Percentiles rank a stretch among this genome's conserved stretches.
These are phyloP conservation scores for Parastagonospora nodorum DNA, from an alignment of 2,329 filamentous ascomycete genomes.

Conservation along the genomic window DNA sequence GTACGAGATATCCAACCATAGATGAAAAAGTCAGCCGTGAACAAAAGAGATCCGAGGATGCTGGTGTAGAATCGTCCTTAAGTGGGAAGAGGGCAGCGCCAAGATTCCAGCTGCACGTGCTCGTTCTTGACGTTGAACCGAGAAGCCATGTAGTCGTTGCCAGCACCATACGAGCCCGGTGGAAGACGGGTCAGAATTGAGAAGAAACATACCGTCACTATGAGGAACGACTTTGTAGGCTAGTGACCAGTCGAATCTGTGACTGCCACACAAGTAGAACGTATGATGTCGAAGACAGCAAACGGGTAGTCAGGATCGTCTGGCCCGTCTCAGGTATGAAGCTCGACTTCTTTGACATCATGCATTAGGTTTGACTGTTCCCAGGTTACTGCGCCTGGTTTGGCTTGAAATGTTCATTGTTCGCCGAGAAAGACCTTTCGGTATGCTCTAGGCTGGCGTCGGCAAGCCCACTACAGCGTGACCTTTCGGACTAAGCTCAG, in stretches of 20 bases:
- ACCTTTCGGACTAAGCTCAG: background rate
- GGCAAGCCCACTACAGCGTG: background rate
- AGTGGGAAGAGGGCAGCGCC: conserved; percentile 50
- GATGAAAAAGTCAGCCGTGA: conserved; percentile 34
- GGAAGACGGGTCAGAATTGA: conserved; percentile 51
- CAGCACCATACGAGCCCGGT: conserved; percentile 49
- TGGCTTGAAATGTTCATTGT: conserved; percentile 4
- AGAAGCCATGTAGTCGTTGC: conserved; percentile 38
- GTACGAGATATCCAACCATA: conserved; percentile 41
- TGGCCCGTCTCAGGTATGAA: conserved; percentile 29
- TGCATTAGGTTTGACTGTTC: conserved; percentile 12
- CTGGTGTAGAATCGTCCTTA: conserved; percentile 51
- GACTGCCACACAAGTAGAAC: too few species aligned
- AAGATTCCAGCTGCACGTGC: conserved; percentile 46
- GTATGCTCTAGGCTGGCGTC: background rate
- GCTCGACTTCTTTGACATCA: conserved; percentile 29
- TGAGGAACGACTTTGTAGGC: conserved; percentile 50
- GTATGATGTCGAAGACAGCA: background rate
- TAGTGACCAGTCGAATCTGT: conserved; percentile 49
- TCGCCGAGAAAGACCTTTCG: background rate
- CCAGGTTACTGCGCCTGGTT: background rate
- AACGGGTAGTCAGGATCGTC: conserved; percentile 34
- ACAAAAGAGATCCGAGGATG: conserved; percentile 49
- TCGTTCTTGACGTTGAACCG: conserved; percentile 46
- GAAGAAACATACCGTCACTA: conserved; percentile 50